These are phyloP conservation scores for Ilyonectria mors-panacis DNA, from an alignment of 2,329 filamentous ascomycete species.

Conservation along the genomic window DNA sequence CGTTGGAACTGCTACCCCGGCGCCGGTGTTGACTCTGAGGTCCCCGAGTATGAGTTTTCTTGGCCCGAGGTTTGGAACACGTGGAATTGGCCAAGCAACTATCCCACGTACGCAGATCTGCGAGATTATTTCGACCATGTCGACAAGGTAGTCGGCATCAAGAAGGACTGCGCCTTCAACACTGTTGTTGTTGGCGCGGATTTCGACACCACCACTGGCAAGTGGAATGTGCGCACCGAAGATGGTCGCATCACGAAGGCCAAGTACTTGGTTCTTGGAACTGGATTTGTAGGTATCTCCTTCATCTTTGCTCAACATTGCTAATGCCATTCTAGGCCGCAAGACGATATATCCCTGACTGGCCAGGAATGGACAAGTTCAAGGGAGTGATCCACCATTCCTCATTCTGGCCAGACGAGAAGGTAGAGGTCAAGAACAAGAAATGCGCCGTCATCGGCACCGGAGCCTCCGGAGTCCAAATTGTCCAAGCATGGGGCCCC, in stretches of 20 bases:
- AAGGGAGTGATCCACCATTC: constrained; percentile 72
- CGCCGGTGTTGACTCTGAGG: constrained; percentile 67
- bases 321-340: constrained; percentile 58
- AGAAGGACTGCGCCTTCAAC: constrained; percentile 71
- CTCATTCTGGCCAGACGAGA: constrained; percentile 72
- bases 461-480: constrained; percentile 75
- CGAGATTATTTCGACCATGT: constrained; percentile 72
- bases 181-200: constrained; percentile 67
- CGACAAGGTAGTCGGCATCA: constrained; percentile 67
- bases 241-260: constrained; percentile 66
- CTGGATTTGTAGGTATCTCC: constrained; percentile 62
- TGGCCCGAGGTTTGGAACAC: constrained; percentile 67
- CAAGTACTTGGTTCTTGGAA: constrained; percentile 67
- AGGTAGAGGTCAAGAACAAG: constrained; percentile 71
- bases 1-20: constrained; percentile 71
- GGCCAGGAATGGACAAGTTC: constrained; percentile 72
- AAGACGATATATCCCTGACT: constrained; percentile 73
- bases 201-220: constrained; percentile 63
- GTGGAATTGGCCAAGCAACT: constrained; percentile 71
- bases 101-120: constrained; percentile 67
- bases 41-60: constrained; percentile 68
- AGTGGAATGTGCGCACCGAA: constrained; percentile 65
- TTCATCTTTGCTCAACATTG: not conserved
- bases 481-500: constrained; percentile 72
- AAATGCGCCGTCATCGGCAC: constrained; percentile 75